Evolutionary conservation across 106 monocot genomes (phyloP), one percentile per base, ranked within the genome.

Genomic region (Apostasia ramifera): DNA sequence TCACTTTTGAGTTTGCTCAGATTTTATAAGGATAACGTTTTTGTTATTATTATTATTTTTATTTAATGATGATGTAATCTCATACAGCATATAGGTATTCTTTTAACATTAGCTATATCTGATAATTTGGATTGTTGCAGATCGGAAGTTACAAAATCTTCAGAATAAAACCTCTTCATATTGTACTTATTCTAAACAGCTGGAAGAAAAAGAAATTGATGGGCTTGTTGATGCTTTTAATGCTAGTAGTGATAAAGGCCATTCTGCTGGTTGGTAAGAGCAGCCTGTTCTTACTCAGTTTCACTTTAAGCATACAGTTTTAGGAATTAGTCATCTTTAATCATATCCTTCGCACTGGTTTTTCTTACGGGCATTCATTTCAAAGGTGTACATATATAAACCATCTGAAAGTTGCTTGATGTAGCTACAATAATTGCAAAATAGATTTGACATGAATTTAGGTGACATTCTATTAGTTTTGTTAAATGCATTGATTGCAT

Each of bases 181-280:
- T 53, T 58, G 74, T 72, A 53, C 68, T 60, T 74, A 70, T 62
- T 57, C 75, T 44, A 73, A 78, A 40, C 37, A 45, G 57, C 50
- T 66, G 63, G 74, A 75, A 71, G 88, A 72, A 75, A 74, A 82
- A 71, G 70, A 57, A 65, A 73, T 41, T 48, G 53, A 67, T 71
- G 73, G 65, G 13, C 13, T 46, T 68, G 51, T 74, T 71, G 66
- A 74, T 69, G 75, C 63, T 45, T 59, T 47, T 11, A 76, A 71
- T 15, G 60, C 70, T 70, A 12, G 12, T 74, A 66, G 41, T 69
- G 55, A 73, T 40, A 50, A 78, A 68, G 53, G 2, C 8, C 2
- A 70, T 55, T 53, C 71, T 43, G 51, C 48, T 82, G 77, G 80
- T 67, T 74, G 87, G 84, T 91, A 84, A 84, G 86, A 63, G 59